These are phyloP conservation scores for Rhipidocladum racemiflorum DNA, from an alignment of 176 grass and related monocot genomes.

Conservation along the genomic window DNA sequence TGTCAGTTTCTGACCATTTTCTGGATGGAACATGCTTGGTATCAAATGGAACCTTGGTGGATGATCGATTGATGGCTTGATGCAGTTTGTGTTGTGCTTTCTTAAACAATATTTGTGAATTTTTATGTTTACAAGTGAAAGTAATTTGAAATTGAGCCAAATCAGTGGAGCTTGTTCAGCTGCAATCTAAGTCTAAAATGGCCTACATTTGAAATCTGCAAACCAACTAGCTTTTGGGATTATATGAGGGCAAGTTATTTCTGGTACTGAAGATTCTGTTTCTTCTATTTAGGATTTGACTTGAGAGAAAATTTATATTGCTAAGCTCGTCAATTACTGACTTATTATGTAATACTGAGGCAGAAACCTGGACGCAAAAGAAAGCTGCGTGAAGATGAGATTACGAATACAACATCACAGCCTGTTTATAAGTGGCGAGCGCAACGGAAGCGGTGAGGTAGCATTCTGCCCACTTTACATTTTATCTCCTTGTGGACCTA, in stretches of 20 bases:
- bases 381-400: conserved; percentile 76
- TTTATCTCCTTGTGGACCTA: neutral
- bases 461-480: neutral
- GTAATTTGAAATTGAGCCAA: neutral
- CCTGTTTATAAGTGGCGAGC: conserved; percentile 84
- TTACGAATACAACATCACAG: conserved; percentile 37
- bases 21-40: neutral
- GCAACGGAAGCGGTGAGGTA: conserved; percentile 63
- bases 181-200: neutral
- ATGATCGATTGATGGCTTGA: neutral
- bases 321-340: neutral
- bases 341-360: conserved; percentile 4
- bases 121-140: neutral
- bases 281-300: neutral
- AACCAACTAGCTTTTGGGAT: neutral
- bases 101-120: neutral
- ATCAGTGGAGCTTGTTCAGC: neutral
- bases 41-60: neutral
- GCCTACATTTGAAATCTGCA: conserved; percentile 3
- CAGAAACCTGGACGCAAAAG: conserved; percentile 91
- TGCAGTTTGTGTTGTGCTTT: neutral
- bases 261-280: neutral
- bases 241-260: neutral
- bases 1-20: neutral
- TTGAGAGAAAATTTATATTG: neutral